Evolutionary conservation across 2,329 filamentous ascomycete genomes (phyloP).

Genomic region (Tolypocladium album): DNA sequence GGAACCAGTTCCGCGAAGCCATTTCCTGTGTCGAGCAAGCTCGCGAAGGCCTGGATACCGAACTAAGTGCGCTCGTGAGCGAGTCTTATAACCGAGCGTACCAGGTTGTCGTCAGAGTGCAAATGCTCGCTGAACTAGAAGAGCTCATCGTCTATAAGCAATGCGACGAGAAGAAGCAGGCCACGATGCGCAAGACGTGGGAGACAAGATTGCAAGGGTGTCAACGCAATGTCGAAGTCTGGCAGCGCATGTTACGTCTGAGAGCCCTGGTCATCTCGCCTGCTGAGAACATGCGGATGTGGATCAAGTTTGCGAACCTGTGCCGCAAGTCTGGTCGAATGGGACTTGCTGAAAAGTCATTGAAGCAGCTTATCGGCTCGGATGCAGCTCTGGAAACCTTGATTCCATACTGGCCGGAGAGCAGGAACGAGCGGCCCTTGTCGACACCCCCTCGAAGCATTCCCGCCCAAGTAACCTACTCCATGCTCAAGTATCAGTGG

Average conservation of each 20-base stretch:
- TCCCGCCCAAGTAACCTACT: slow-evolving; percentile 79
- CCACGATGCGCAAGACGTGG: slow-evolving; percentile 88
- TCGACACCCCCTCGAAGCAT: slow-evolving; percentile 28
- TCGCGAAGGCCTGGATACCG: slow-evolving; percentile 86
- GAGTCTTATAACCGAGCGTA: slow-evolving; percentile 98
- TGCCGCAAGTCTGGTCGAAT: slow-evolving; percentile 94
- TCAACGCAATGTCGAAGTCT: slow-evolving; percentile 94
- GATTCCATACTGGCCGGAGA: slow-evolving; percentile 48
- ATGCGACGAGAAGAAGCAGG: slow-evolving; percentile 77
- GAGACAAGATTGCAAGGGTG: slow-evolving; percentile 90
- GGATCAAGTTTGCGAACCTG: slow-evolving; percentile 98
- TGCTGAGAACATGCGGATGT: slow-evolving; percentile 94
- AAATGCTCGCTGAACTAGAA: slow-evolving; percentile 97
- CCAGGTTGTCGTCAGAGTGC: slow-evolving; percentile 92
- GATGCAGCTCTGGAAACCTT: slow-evolving; percentile 51
- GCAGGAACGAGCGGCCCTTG: slow-evolving; percentile 9
- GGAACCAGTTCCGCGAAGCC: slow-evolving; percentile 90
- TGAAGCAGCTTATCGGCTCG: slow-evolving; percentile 78
- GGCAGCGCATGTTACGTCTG: slow-evolving; percentile 96
- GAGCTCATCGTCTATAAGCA: slow-evolving; percentile 98
- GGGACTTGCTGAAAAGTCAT: slow-evolving; percentile 87
- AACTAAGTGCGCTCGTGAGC: slow-evolving; percentile 90
- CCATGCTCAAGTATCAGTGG: slow-evolving; percentile 97
- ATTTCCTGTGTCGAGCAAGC: slow-evolving; percentile 83
- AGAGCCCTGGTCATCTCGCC: slow-evolving; percentile 86